These are phyloP conservation scores for Mortierella sp. DNA, from an alignment of 371 early-diverging fungal species.

Conservation along the genomic window DNA sequence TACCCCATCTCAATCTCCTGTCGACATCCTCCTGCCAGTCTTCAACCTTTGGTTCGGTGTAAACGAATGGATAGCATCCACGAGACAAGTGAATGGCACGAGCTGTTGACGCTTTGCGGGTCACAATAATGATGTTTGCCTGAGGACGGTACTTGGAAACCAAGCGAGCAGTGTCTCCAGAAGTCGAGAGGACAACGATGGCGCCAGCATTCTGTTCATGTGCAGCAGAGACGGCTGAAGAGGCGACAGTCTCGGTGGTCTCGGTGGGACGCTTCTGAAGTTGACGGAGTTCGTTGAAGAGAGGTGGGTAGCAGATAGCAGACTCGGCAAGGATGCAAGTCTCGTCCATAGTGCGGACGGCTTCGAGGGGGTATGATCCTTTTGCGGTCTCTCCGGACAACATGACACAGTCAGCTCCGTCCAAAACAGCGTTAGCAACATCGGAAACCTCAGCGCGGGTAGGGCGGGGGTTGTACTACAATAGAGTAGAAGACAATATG, in stretches of 20 bases:
- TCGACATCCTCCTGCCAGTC: slow-evolving; percentile 93
- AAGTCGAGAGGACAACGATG: slow-evolving; percentile 85
- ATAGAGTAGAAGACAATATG: not conserved
- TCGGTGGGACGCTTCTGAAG: slow-evolving; percentile 81
- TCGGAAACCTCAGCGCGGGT: slow-evolving; percentile 99
- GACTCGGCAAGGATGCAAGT: slow-evolving; percentile 83
- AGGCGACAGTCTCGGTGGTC: slow-evolving; percentile 94
- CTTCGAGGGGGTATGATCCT: slow-evolving; percentile 86
- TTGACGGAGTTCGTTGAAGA: slow-evolving; percentile 85
- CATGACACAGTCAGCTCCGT: slow-evolving; percentile 99
- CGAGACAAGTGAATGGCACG: slow-evolving; percentile 90
- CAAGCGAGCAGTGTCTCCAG: slow-evolving; percentile 91
- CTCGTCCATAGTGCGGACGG: slow-evolving; percentile 83
- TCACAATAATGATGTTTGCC: slow-evolving; percentile 93
- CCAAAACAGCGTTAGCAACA: slow-evolving; percentile 98
- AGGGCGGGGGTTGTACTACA: slow-evolving; percentile 90
- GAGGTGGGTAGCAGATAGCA: slow-evolving; percentile 81
- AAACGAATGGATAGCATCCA: slow-evolving; percentile 94
- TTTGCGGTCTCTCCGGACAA: slow-evolving; percentile 99
- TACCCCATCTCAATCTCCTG: slow-evolving; percentile 80
- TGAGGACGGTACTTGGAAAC: slow-evolving; percentile 96
- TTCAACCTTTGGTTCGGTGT: slow-evolving; percentile 69
- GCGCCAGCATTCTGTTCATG: slow-evolving; percentile 89
- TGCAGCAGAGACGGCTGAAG: slow-evolving; percentile 91
- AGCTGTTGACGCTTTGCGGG: slow-evolving; percentile 85